Conservation (phyloP, 768 basidiomycete species). For the Gymnopilus dilepis region DNA sequence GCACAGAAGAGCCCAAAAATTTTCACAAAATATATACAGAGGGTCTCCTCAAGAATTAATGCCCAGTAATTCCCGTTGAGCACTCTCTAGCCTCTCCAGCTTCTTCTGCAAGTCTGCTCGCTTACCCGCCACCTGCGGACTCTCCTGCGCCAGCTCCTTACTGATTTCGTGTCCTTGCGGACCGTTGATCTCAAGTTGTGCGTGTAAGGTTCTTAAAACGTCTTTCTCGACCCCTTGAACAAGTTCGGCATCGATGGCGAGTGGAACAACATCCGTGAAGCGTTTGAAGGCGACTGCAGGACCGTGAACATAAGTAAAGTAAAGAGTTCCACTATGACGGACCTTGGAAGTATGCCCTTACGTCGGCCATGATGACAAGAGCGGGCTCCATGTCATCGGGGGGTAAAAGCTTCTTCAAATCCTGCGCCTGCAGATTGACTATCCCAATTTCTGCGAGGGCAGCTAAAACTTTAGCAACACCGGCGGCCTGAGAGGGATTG, state of each 20-base stretch:
- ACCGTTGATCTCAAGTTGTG: conserved; percentile 57
- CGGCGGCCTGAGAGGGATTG: conserved; percentile 15
- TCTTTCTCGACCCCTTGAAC: conserved; percentile 54
- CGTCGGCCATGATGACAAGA: conserved; percentile 70
- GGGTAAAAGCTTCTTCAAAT: conserved; percentile 56
- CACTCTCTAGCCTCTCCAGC: conserved; percentile 51
- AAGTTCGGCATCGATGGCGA: conserved; percentile 60
- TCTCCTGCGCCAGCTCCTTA: conserved; percentile 56
- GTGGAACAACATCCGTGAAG: conserved; percentile 59
- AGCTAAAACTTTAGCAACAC: conserved; percentile 39
- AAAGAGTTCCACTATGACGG: not conserved
- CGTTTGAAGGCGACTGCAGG: conserved; percentile 48
- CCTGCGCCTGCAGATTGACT: conserved; percentile 39
- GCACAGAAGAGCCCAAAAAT: too few species aligned
- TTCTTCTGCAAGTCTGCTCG: conserved; percentile 58
- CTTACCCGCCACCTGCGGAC: conserved; percentile 42
- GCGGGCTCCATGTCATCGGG: conserved; percentile 59
- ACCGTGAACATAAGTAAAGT: not conserved
- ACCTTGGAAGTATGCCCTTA: conserved; percentile 81
- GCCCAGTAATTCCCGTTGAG: conserved; percentile 44
- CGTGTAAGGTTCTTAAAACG: conserved; percentile 49
- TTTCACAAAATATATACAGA: too few species aligned
- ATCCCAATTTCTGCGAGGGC: conserved; percentile 47
- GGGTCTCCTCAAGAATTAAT: not conserved
- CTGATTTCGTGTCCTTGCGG: conserved; percentile 51